Conservation (phyloP, 345 rosid species). For the Carallia pectinifolia region DNA sequence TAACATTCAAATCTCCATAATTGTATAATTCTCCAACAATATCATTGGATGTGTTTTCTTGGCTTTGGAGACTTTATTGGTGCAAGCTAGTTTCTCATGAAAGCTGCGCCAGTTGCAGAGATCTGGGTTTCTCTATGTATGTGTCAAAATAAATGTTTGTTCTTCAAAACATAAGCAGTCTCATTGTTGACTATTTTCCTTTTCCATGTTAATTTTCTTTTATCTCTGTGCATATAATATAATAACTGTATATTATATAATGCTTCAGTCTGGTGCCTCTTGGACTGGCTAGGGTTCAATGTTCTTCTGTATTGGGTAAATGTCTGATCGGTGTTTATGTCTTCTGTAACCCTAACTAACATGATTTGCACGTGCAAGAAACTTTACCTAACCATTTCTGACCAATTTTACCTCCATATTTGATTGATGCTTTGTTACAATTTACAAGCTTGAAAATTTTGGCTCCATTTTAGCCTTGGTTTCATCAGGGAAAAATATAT, state of each 20-base stretch:
- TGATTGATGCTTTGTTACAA: too few relatives aligned
- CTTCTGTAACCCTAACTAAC: neutral
- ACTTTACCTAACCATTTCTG: neutral
- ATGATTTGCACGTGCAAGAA: neutral
- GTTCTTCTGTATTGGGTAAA: neutral
- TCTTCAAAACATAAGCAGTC: neutral
- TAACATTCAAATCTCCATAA: too few relatives aligned
- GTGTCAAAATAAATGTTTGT: slow-evolving; percentile 11
- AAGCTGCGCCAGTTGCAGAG: slow-evolving; percentile 8
- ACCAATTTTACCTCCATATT: too few relatives aligned
- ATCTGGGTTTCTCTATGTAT: slow-evolving; percentile 17
- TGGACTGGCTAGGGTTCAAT: slow-evolving; percentile 23
- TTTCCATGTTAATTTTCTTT: slow-evolving; percentile 12
- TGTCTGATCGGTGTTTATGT: slow-evolving; percentile 3
- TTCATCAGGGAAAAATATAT: too few relatives aligned
- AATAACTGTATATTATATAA: neutral
- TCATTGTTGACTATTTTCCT: slow-evolving; percentile 10
- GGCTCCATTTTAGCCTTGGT: too few relatives aligned
- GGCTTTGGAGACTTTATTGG: slow-evolving; percentile 10
- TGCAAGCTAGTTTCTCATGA: slow-evolving; percentile 9
- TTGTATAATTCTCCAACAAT: too few relatives aligned
- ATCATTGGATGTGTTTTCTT: neutral
- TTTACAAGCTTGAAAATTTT: too few relatives aligned
- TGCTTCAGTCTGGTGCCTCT: neutral
- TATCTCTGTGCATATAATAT: slow-evolving; percentile 8